Conservation (phyloP, 768 basidiomycete species). For the Panus rudis region DNA sequence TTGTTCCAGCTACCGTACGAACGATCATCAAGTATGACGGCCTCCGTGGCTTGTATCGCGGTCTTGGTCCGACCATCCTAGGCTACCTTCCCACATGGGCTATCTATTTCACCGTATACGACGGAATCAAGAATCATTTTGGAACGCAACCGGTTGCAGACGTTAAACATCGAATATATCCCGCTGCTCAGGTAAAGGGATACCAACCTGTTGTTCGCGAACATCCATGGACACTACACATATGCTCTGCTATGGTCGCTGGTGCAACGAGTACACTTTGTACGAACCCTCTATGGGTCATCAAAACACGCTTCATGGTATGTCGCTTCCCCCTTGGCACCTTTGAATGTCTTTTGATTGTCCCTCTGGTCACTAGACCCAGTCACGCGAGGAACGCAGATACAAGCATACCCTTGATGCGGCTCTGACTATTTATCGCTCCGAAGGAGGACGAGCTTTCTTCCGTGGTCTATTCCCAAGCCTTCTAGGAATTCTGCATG, state of each 20-base stretch:
- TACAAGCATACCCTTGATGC: slow-evolving; percentile 92
- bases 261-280: slow-evolving; percentile 89
- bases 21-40: slow-evolving; percentile 62
- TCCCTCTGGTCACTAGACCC: slow-evolving; percentile 51
- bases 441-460: slow-evolving; percentile 83
- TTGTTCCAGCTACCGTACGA: slow-evolving; percentile 48
- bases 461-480: slow-evolving; percentile 94
- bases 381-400: slow-evolving; percentile 66
- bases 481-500: slow-evolving; percentile 87
- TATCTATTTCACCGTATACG: slow-evolving; percentile 97
- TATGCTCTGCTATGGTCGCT: slow-evolving; percentile 92
- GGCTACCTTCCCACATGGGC: slow-evolving; percentile 99
- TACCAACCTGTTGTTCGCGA: slow-evolving; percentile 77
- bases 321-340: slow-evolving; percentile 16
- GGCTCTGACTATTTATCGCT: slow-evolving; percentile 79
- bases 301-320: slow-evolving; percentile 99
- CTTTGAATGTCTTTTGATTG: neutral
- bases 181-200: slow-evolving; percentile 78
- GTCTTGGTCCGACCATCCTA: slow-evolving; percentile 92
- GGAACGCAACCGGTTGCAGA: slow-evolving; percentile 55
- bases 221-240: slow-evolving; percentile 82
- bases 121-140: slow-evolving; percentile 83
- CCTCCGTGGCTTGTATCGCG: slow-evolving; percentile 86
- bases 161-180: slow-evolving; percentile 56
- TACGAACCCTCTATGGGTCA: slow-evolving; percentile 97